Base-by-base conservation (phyloP, 208 protist genomes). In the Phytomonas francai region DNA sequence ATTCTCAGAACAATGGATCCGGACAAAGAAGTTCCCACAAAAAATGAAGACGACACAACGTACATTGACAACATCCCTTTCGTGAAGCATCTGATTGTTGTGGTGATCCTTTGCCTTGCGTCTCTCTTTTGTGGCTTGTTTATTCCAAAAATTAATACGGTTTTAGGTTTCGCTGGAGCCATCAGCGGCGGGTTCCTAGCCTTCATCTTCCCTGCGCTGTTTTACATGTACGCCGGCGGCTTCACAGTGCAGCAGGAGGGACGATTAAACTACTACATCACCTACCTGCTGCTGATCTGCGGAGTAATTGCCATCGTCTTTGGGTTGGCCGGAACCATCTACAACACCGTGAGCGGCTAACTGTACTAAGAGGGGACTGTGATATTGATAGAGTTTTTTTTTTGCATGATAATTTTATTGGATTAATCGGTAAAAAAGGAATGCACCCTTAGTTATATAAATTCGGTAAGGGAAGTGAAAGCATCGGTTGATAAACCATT, bases 131-230 rank as follows among this genome's bases (percentile, higher is more conserved):
- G 71, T 16, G 88, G 83, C 25, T 45, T 94, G n/a, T 84, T 91
- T 62, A 87, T 94, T 73, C 85, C 85, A 25, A 81, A 76, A 60
- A 83, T 94, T 65, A 83, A 77, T 51, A 83, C 83, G 49, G 85
- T 90, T 22, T 86, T 89, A 49, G 74, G 72, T 33, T 78, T 89
- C 11, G 72, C 78, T 12, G 84, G 84, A 27, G 45, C 80, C 36
- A 76, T 86, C 61, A 84, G 78, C 71, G 78, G 84, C 29, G 80
- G 79, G n/a, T 78, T 86, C 63, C 73, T 86, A 31, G 73, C 74
- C 51, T 84, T 85, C 56, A 76, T 89, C 60, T 85, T 82, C 59
- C 80, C 80, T 4, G 72, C 80, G 36, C 72, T 89, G 19, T 81
- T 84, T 65, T 76, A 78, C 59, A 85, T 86, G 78, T 87, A 89